A percentile compares a stretch with the other conserved stretches of the same genome.
Evolutionary conservation across 2,329 filamentous ascomycete genomes (phyloP).

Genomic region (Botrytis porri): DNA sequence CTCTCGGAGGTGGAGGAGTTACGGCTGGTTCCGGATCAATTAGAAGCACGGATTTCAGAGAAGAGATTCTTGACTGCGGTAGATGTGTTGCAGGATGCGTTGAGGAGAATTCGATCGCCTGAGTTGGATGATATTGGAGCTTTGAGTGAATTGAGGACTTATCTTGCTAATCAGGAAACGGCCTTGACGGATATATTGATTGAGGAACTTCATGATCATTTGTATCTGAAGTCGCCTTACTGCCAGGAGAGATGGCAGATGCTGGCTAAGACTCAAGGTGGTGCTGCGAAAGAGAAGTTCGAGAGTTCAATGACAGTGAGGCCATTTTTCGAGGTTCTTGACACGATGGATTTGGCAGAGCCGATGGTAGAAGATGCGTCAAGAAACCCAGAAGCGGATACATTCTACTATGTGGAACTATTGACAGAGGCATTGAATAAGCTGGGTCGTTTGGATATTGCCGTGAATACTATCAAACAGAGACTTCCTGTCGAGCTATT

Average conservation of each 20-base stretch:
- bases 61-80: constrained; percentile 93
- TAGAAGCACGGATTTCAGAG: constrained; percentile 93
- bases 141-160: constrained; percentile 78
- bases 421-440: constrained; percentile 88
- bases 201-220: constrained; percentile 95
- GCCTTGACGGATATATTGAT: constrained; percentile 89
- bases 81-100: constrained; percentile 82
- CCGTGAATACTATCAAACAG: constrained; percentile 88
- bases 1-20: constrained; percentile 84
- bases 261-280: constrained; percentile 65
- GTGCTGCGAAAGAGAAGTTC: constrained; percentile 43
- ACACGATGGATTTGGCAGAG: constrained; percentile 58
- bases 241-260: constrained; percentile 94
- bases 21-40: constrained; percentile 81
- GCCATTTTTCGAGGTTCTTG: constrained; percentile 59
- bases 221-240: constrained; percentile 97
- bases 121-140: constrained; percentile 91
- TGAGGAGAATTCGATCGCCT: constrained; percentile 78
- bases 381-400: constrained; percentile 92
- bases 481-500: constrained; percentile 91
- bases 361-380: constrained; percentile 79
- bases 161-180: constrained; percentile 90
- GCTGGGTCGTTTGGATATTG: constrained; percentile 78
- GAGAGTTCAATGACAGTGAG: constrained; percentile 42
- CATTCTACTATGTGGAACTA: constrained; percentile 87